Conservation (phyloP, 768 basidiomycete genomes). For the Cytidiella melzeri region DNA sequence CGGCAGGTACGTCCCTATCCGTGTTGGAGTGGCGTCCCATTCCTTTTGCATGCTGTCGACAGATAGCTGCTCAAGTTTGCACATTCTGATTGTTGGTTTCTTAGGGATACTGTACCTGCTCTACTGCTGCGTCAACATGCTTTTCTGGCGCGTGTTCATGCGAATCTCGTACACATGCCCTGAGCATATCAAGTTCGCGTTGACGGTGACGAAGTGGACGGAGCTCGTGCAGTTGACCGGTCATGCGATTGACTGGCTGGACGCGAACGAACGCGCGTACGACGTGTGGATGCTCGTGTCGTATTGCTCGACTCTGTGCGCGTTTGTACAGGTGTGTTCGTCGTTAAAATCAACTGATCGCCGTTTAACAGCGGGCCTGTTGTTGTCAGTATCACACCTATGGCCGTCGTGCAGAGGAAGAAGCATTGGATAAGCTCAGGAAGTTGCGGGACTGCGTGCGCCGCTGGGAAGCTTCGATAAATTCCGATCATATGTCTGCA, state of each 20-base stretch:
- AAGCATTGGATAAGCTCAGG: slow-evolving; percentile 67
- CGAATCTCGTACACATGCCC: slow-evolving; percentile 92
- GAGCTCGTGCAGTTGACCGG: slow-evolving; percentile 65
- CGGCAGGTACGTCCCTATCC: slow-evolving; percentile 59
- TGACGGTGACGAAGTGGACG: slow-evolving; percentile 79
- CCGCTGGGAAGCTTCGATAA: slow-evolving; percentile 82
- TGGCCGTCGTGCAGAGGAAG: slow-evolving; percentile 73
- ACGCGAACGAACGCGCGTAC: slow-evolving; percentile 70
- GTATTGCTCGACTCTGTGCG: slow-evolving; percentile 84
- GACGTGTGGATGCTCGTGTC: slow-evolving; percentile 86
- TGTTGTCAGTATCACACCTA: slow-evolving; percentile 80
- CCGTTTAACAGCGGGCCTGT: too few species aligned
- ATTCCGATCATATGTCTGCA: slow-evolving; percentile 91
- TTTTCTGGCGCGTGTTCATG: slow-evolving; percentile 99
- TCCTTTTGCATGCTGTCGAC: not conserved
- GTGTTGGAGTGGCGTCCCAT: not conserved
- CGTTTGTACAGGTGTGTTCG: slow-evolving; percentile 80
- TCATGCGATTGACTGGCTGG: slow-evolving; percentile 87
- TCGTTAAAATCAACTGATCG: too few species aligned
- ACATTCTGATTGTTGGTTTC: not conserved
- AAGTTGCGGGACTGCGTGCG: slow-evolving; percentile 80
- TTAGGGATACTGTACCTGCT: slow-evolving; percentile 83
- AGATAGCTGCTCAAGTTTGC: not conserved
- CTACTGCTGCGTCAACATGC: slow-evolving; percentile 88
- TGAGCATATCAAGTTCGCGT: slow-evolving; percentile 78